Evolutionary conservation across 805 yeast species (phyloP).

Genomic region (Candida nonsorbophila): DNA sequence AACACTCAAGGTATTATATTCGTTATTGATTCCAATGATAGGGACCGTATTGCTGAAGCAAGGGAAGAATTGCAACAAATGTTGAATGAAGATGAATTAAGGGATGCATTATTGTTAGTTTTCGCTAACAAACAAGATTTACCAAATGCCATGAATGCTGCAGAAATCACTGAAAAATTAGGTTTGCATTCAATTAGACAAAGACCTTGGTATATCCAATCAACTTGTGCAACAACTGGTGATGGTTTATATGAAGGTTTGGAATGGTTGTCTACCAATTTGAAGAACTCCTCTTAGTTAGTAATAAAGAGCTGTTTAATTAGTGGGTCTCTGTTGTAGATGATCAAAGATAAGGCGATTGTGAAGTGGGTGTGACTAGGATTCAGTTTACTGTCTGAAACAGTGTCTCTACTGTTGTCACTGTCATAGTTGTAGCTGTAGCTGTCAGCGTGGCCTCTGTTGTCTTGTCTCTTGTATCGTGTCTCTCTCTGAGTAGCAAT

Average conservation of each 20-base stretch:
- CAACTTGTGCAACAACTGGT: slow-evolving; percentile 39
- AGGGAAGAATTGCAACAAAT: slow-evolving; percentile 40
- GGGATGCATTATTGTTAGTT: slow-evolving; percentile 35
- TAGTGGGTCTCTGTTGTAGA: too few relatives aligned
- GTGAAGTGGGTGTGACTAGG: too few relatives aligned
- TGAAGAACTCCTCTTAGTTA: slow-evolving; percentile 20
- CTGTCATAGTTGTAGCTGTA: too few relatives aligned
- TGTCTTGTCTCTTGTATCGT: too few relatives aligned
- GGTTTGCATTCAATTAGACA: slow-evolving; percentile 39
- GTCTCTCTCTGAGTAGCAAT: too few relatives aligned
- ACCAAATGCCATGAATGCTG: slow-evolving; percentile 42
- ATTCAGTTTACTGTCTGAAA: too few relatives aligned
- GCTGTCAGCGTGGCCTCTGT: too few relatives aligned
- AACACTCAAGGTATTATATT: slow-evolving; percentile 39
- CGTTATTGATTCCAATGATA: slow-evolving; percentile 39
- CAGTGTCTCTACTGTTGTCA: too few relatives aligned
- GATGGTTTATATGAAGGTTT: slow-evolving; percentile 34
- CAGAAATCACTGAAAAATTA: slow-evolving; percentile 39
- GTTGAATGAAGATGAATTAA: slow-evolving; percentile 40
- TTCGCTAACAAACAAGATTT: slow-evolving; percentile 41
- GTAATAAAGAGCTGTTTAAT: too few relatives aligned
- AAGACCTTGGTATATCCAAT: slow-evolving; percentile 40
- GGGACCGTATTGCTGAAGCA: slow-evolving; percentile 40
- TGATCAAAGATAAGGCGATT: too few relatives aligned
- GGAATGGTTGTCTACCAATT: slow-evolving; percentile 32